Base-by-base conservation (phyloP, 2,329 filamentous ascomycete species). In the Cucurbitaria berberidis region DNA sequence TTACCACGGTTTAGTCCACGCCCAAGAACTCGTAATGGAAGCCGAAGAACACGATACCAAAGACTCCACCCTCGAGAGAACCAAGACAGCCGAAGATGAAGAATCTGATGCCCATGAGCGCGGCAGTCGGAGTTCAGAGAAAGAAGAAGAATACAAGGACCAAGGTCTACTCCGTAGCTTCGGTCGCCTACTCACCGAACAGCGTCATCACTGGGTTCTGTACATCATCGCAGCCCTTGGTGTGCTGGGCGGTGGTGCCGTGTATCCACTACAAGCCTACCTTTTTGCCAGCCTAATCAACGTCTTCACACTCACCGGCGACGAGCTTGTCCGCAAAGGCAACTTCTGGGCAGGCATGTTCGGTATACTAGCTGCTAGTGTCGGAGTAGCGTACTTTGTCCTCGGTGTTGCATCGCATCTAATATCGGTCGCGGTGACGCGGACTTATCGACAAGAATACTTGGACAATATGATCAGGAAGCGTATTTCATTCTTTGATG, bases 281-380 rank as follows among this genome's bases (percentile, higher is more conserved):
- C 61, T 77, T 26, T 76, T 76, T 40, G 72, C 74, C 32, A 67
- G 72, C 13, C 48, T 76, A 32, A 64, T 76, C 44, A 58, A 72
- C 35, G 68, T 75, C 11, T 77, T 77, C 40, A 74, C 70, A 2
- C 63, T 69, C 19, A 66, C 63, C 3, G 67, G 64, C 22, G 59
- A 65, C 2, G 58, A 69, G 8, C 64, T 74, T 1, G 49, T 67
- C 18, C 60, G 46, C 11, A 40, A 66, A 42, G 80, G 80, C 27
- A 78, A 82, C 45, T 88, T 88, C 68, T 89, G 84, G 84, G 81
- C 85, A 0, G 77, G 86, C 53, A 89, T 89, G 84, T 89, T 86
- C 77, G 77, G 84, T 18, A 71, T 85, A 0, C 74, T 88, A 24
- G 86, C 86, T 1, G 76, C 82, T 4, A 80, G 74, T 9, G 73